Evolutionary conservation across 1,139 yeast species (phyloP), one percentile per base, ranked within the genome.

Genomic region (Geotrichum europaeum): DNA sequence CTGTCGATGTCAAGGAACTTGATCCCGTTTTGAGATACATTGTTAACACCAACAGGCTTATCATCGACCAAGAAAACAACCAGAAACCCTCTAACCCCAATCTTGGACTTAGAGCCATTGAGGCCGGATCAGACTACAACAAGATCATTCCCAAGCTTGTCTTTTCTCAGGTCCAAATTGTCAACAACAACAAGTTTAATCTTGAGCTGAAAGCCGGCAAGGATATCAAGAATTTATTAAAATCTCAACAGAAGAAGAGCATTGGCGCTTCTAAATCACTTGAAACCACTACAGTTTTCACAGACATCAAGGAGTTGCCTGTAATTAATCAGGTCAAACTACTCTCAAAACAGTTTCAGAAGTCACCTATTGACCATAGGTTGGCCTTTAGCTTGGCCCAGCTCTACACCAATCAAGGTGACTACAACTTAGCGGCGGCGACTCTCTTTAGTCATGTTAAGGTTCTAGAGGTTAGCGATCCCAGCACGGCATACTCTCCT

Each of bases 371-470:
- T 5, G 65, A 64, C 50, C 55, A 68, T 15, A 65, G 68, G 7
- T 56, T 66, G 55, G 70, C 68, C 9, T 63, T 73, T 32, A 68
- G 72, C 3, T 74, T 85, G 49, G 78, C 82, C 12, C 84, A 80
- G 65, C 63, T 81, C 13, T 79, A 80, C 66, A 68, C 77, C 3
- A 69, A 73, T 56, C 63, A 71, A 9, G 74, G 73, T 5, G 80
- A 79, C 32, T 75, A 72, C 58, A 55, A 51, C 47, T 24, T 61
- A 20, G 63, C 86, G 1, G 70, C 78, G 12, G 62, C 72, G 9
- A 67, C 79, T 10, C 73, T 85, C 60, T 83, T 82, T 66, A 66
- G 64, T 2, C 64, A 62, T 20, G 60, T 64, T 40, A 62, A 57
- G 25, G 49, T 49, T 5, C 59, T 65, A 3, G 61, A 62, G 50